Conservation (phyloP, 2,329 filamentous ascomycete species). For the Botrytis porri region DNA sequence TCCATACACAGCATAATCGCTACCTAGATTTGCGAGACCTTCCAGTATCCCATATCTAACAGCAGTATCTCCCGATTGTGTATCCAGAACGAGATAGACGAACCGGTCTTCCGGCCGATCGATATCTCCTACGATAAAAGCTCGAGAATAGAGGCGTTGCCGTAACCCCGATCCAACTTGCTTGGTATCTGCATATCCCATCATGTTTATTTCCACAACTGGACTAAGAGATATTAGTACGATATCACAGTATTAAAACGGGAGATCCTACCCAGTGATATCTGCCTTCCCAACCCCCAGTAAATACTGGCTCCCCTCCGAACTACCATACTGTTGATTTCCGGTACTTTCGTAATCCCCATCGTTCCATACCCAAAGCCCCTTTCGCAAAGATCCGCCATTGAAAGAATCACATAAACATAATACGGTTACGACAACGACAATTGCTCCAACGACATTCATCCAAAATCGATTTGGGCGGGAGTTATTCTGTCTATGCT, state of each 20-base stretch:
- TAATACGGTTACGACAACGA: background rate
- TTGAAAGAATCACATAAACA: background rate
- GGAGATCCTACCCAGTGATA: conserved; percentile 58
- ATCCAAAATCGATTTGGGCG: background rate
- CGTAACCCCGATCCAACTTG: conserved; percentile 82
- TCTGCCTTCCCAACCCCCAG: conserved; percentile 70
- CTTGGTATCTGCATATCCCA: conserved; percentile 84
- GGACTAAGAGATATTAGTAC: conserved; percentile 49
- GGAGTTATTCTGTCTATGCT: conserved; percentile 3
- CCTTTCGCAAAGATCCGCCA: background rate
- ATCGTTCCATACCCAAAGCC: conserved; percentile 19
- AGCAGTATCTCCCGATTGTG: conserved; percentile 84
- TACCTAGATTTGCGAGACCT: conserved; percentile 65
- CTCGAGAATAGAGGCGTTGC: conserved; percentile 82
- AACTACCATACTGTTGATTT: conserved; percentile 19
- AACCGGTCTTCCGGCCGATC: conserved; percentile 67
- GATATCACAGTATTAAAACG: background rate
- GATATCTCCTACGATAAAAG: conserved; percentile 79
- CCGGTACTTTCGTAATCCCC: background rate
- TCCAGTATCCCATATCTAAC: conserved; percentile 83
- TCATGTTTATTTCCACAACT: conserved; percentile 85
- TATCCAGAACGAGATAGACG: conserved; percentile 84
- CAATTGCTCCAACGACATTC: background rate
- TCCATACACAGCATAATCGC: conserved; percentile 70
- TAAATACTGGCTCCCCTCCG: conserved; percentile 47